Evolutionary conservation across 2,329 filamentous ascomycete genomes (phyloP).

Genomic region (Arthrobotrys sinensis): DNA sequence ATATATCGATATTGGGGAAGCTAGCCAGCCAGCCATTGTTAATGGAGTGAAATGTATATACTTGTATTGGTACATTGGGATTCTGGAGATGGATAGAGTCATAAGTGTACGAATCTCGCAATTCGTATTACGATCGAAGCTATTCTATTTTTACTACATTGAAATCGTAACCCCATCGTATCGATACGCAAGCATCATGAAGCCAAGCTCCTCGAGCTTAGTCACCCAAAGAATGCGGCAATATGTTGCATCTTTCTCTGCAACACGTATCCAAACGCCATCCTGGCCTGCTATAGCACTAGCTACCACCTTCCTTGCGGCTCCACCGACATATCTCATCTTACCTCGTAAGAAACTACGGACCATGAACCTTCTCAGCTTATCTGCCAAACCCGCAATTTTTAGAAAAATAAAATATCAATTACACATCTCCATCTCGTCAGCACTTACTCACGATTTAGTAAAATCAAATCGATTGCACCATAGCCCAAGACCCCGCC

Average conservation of each 20-base stretch:
- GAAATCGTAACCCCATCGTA: constrained; percentile 13
- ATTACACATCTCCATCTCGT: constrained; percentile 15
- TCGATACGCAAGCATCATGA: constrained; percentile 8
- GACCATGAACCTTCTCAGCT: not conserved
- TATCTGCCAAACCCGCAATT: not conserved
- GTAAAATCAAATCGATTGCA: constrained; percentile 1
- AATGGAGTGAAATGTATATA: not conserved
- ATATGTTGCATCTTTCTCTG: constrained; percentile 30
- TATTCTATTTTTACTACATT: constrained; percentile 8
- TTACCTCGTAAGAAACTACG: constrained; percentile 15
- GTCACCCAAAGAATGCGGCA: constrained; percentile 33
- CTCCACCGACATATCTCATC: not conserved
- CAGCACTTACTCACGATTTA: constrained; percentile 9
- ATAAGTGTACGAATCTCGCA: not conserved
- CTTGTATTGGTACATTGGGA: constrained; percentile 14
- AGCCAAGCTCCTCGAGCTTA: constrained; percentile 7
- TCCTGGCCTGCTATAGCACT: not conserved
- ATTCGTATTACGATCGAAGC: constrained; percentile 5
- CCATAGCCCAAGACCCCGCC: not conserved
- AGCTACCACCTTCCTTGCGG: constrained; percentile 39
- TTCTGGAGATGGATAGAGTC: not conserved
- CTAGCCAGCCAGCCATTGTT: not conserved
- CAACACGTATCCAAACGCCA: constrained; percentile 26
- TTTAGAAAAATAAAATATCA: not conserved
- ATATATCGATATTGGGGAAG: constrained; percentile 1